Evolutionary conservation across 1,284 basidiomycete species (phyloP), one percentile per base, ranked within the genome.

Genomic region (Rhodotorula sp.): DNA sequence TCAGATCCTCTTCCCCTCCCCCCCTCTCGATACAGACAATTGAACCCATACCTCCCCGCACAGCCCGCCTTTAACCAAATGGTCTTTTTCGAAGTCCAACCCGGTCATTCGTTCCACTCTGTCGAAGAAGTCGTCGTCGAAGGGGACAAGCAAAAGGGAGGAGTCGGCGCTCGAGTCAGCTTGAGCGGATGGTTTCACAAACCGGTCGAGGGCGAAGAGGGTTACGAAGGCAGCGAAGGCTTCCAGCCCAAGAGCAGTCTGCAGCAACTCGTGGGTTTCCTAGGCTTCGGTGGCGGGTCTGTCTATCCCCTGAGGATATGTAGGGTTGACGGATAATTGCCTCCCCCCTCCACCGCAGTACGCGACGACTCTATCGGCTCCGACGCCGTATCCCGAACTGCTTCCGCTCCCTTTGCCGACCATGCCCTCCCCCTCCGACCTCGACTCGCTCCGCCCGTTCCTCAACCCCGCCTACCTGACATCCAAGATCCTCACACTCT

Each of bases 101-200:
- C 86, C 0, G 92, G 95, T 0, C 85, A 87, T 80, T 97, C 93
- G 78, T 98, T 98, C 83, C 95, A 99, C 81, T 91, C 93, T 1
- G 95, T 99, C 12, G 92, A 98, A 79, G 95, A 99, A 80, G 95
- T 98, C 30, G 87, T 94, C n/a, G 88, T 92, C 0, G 58, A 72
- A 14, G 85, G 83, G 24, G 89, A 90, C 72, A 88, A 87, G 1
- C 85, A 87, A 75, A 88, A 90, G 71, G 88, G 88, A 0, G 82
- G 88, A 49, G 88, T 79, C 83, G 93, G 75, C 1, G 75, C 74
- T 4, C 64, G 78, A 58, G 82, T 98, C 72, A 93, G 91, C 78
- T 91, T 99, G 76, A 94, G 91, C 74, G 95, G 95, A 12, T 99
- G 95, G 82, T 96, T 95, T 84, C 95, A 99, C 80, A 88, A 89